Percentiles rank a stretch among this genome's conserved stretches.
These are phyloP conservation scores for Cryptococcus hybrid DNA, from an alignment of 1,284 basidiomycete species.

Conservation along the genomic window DNA sequence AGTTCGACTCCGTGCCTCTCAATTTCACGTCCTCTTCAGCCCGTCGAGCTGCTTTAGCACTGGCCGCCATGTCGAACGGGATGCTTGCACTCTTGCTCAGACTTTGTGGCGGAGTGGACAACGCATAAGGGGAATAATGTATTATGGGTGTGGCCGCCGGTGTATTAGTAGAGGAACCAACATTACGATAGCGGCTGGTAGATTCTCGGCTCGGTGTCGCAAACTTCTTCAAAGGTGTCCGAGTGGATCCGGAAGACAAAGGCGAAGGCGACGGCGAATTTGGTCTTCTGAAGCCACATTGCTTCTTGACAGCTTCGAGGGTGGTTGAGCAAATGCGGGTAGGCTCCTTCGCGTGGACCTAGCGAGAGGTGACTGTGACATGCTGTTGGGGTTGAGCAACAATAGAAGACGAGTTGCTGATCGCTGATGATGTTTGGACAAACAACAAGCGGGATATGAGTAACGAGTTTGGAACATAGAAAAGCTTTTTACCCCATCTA, in stretches of 20 bases:
- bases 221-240: neutral
- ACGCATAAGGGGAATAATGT: conserved; percentile 37
- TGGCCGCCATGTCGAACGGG: conserved; percentile 45
- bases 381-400: conserved; percentile 5
- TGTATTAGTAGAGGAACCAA: conserved; percentile 6
- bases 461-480: too few species aligned
- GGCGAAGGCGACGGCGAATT: conserved; percentile 5
- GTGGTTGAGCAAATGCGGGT: conserved; percentile 37
- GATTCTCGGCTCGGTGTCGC: neutral
- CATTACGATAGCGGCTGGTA: conserved; percentile 7
- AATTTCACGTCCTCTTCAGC: conserved; percentile 19
- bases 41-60: conserved; percentile 22
- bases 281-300: conserved; percentile 10
- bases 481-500: too few species aligned
- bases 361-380: conserved; percentile 47
- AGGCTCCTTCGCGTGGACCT: conserved; percentile 31
- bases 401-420: neutral
- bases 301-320: conserved; percentile 34
- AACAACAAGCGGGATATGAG: too few species aligned
- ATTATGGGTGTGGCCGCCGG: conserved; percentile 23
- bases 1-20: neutral
- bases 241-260: neutral
- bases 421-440: too few species aligned
- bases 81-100: conserved; percentile 32
- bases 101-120: conserved; percentile 33